A percentile compares a stretch with the other conserved stretches of the same genome.
These are phyloP conservation scores for Earliella scabrosa DNA, from an alignment of 1,284 basidiomycete genomes.

Conservation along the genomic window DNA sequence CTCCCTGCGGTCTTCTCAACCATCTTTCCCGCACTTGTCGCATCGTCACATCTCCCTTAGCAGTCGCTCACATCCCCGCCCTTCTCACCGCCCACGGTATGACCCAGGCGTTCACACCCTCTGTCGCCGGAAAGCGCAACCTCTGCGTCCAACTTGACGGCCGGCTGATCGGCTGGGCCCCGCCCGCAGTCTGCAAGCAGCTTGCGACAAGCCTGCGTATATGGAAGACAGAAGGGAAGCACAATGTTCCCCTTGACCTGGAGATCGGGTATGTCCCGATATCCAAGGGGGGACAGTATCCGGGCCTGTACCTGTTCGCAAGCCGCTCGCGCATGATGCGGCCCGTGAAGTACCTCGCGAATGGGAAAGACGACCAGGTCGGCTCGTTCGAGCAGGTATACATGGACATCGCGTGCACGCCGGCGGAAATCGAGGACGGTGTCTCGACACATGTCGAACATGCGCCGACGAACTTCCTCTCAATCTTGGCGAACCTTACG, in stretches of 20 bases:
- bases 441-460: conserved; percentile 93
- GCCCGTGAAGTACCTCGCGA: conserved; percentile 91
- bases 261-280: conserved; percentile 95
- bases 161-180: conserved; percentile 94
- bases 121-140: conserved; percentile 82
- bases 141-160: conserved; percentile 95
- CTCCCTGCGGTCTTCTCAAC: conserved; percentile 97
- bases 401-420: conserved; percentile 96
- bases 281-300: conserved; percentile 94
- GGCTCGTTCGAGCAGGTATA: conserved; percentile 99
- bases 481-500: conserved; percentile 82
- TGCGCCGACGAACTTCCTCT: conserved; percentile 94
- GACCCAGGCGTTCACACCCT: conserved; percentile 85
- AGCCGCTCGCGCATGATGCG: conserved; percentile 96
- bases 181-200: conserved; percentile 73
- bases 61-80: conserved; percentile 80
- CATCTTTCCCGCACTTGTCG: conserved; percentile 95
- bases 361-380: conserved; percentile 88
- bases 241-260: conserved; percentile 89
- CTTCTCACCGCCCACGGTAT: conserved; percentile 92
- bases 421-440: conserved; percentile 84
- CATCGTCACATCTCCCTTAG: conserved; percentile 82
- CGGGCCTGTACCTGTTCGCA: conserved; percentile 94
- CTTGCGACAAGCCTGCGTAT: conserved; percentile 87
- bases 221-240: conserved; percentile 92